A percentile compares a stretch with the other conserved stretches of the same genome.
These are phyloP conservation scores for Exobasidium cylindrosporum DNA, from an alignment of 1,284 basidiomycete species.

Conservation along the genomic window DNA sequence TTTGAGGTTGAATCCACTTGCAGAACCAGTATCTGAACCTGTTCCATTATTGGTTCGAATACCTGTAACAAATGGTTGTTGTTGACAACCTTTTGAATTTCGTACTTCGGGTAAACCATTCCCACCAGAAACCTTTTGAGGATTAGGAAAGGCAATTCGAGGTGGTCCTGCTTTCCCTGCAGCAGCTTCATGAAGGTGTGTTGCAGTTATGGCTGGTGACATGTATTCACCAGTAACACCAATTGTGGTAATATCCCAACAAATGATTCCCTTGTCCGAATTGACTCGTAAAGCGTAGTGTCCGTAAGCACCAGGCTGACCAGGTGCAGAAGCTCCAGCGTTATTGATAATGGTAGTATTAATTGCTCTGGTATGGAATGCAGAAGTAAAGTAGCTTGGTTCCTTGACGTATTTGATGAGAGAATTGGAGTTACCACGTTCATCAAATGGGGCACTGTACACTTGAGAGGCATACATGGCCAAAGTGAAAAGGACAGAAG, in stretches of 20 bases:
- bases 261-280: constrained; percentile 47
- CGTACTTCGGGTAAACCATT: constrained; percentile 18
- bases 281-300: constrained; percentile 55
- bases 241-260: constrained; percentile 36
- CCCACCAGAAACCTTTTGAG: constrained; percentile 16
- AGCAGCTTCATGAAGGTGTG: constrained; percentile 23
- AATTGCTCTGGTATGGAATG: constrained; percentile 47
- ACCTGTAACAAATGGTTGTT: constrained; percentile 56
- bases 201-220: constrained; percentile 25
- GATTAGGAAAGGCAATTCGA: constrained; percentile 55
- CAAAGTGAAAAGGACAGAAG: no score
- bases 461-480: no score
- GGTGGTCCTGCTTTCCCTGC: constrained; percentile 19
- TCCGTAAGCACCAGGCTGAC: constrained; percentile 49
- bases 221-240: constrained; percentile 25
- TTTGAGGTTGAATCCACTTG: constrained; percentile 31
- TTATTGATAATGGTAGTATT: constrained; percentile 40
- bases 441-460: no score
- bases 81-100: constrained; percentile 35
- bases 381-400: constrained; percentile 51
- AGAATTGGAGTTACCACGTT: no score
- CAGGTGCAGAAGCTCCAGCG: constrained; percentile 39
- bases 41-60: constrained; percentile 8
- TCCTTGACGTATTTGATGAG: no score
- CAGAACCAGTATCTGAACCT: constrained; percentile 20